Conservation (phyloP, 192 early-diverging fungal genomes). For the Anaeromyces robustus region DNA sequence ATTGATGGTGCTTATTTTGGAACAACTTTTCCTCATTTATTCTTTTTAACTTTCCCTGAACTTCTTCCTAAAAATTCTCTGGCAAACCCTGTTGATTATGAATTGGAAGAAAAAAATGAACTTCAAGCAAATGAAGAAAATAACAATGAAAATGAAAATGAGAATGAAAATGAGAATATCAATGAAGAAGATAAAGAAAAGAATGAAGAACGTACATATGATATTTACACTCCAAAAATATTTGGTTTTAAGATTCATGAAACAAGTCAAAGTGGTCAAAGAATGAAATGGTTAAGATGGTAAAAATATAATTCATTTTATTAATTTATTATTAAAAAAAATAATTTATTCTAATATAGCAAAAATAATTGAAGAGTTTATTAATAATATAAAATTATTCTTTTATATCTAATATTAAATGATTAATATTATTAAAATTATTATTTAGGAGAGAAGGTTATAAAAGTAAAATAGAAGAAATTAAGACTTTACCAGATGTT, state of each 20-base stretch:
- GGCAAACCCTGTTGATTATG: conserved; percentile 3
- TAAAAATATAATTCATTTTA: not conserved
- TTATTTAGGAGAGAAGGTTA: not conserved
- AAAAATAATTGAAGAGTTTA: too few relatives aligned
- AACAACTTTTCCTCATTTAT: conserved; percentile 84
- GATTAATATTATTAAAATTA: too few relatives aligned
- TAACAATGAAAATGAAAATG: conserved; percentile 11
- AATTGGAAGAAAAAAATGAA: conserved; percentile 8
- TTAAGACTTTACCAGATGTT: not conserved
- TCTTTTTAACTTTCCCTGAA: conserved; percentile 75
- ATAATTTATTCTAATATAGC: too few relatives aligned
- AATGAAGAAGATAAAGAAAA: conserved; percentile 3
- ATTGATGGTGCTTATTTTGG: conserved; percentile 80
- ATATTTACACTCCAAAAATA: conserved; percentile 65
- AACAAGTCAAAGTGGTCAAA: conserved; percentile 54
- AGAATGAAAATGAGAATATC: conserved; percentile 6
- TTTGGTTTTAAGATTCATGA: conserved; percentile 86
- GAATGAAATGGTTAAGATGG: conserved; percentile 80
- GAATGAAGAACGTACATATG: conserved; percentile 15
- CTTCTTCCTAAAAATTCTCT: conserved; percentile 29
- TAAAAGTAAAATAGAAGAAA: not conserved
- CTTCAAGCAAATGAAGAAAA: conserved; percentile 1
- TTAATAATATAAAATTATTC: too few relatives aligned
- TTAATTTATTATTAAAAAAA: too few relatives aligned
- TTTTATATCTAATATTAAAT: too few relatives aligned